phyloP scores from a whole-genome alignment of 2,329 filamentous ascomycete species.

The Diplodia mutila region DNA sequence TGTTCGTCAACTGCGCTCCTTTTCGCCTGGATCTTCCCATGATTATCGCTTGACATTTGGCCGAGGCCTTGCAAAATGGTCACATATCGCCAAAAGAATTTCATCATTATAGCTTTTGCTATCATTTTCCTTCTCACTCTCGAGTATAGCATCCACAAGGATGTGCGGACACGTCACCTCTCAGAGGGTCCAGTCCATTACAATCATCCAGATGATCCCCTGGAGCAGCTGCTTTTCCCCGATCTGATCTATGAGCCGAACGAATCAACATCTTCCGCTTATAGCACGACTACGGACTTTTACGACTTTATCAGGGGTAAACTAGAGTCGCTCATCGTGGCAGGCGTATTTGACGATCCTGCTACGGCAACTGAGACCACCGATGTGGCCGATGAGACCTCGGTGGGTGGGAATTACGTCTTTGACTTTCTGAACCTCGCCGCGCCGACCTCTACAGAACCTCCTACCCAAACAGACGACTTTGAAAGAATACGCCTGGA shows the following conservation, averaged over 20 bases:
- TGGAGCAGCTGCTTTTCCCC: background rate
- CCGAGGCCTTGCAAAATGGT: slow-evolving; percentile 6
- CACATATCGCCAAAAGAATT: slow-evolving; percentile 5
- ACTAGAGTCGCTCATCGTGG: background rate
- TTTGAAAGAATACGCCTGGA: no score
- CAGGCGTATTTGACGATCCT: background rate
- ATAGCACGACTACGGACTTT: background rate
- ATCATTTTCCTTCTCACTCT: background rate
- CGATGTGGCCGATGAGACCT: background rate
- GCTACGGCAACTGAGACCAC: background rate
- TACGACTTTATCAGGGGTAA: background rate
- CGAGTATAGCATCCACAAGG: background rate
- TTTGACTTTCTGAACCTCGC: background rate
- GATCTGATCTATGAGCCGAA: background rate
- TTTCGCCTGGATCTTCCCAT: background rate
- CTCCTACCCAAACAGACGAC: no score
- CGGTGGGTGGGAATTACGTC: background rate
- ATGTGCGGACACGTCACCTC: background rate
- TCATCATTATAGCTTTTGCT: slow-evolving; percentile 3
- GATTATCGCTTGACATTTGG: background rate
- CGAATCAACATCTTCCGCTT: background rate
- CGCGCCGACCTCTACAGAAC: background rate
- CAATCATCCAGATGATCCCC: background rate
- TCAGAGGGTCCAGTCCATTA: background rate
- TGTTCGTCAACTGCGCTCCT: background rate